Evolutionary conservation across 306 rosid genomes (phyloP), one percentile per base, ranked within the genome.

Genomic region (Herpetospermum pedunculosum): DNA sequence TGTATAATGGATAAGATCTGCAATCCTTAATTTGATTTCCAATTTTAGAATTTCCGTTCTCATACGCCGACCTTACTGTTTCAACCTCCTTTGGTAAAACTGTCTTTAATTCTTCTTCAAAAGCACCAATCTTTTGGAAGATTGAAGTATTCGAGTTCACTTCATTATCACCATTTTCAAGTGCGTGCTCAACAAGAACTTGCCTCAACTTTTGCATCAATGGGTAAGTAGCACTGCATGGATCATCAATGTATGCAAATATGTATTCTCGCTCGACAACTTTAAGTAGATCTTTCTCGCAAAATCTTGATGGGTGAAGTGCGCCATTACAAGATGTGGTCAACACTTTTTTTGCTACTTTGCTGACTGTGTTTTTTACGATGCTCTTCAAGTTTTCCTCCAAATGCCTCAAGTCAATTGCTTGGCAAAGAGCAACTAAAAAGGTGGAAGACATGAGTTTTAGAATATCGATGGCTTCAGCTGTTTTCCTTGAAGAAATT

Each of bases 241-340:
- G 67, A 59, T 59, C 67, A 14, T 59, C 67, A 0, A 59, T 59
- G 23, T 59, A 59, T 30, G 41, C 67, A 30, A 30, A 59, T 0
- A 23, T 59, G 38, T 59, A 29, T 59, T 59, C 67, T 30, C 67
- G 6, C 0, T 59, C 41, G 2, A 59, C 13, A 32, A 59, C 41
- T 30, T 59, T 15, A 0, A 59, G 67, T 29, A 59, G 5, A 29
- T 59, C 41, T 30, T 29, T 59, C 21, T 59, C 67, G 2, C 67
- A 59, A 59, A 59, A 59, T 59, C 67, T 59, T 59, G 67, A 59
- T 29, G 67, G 41, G 13, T 59, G 67, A 30, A 59, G 67, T 15
- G 41, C 0, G 3, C 40, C 41, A 6, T 15, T 30, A 7, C 23
- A 30, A 0, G 67, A 59, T 6, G 40, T 29, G 1, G 67, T 30